A percentile compares a stretch with the other conserved stretches of the same genome.
phyloP scores from a whole-genome alignment of 108 stramenopile genomes.

The Cyclotella atomus region DNA sequence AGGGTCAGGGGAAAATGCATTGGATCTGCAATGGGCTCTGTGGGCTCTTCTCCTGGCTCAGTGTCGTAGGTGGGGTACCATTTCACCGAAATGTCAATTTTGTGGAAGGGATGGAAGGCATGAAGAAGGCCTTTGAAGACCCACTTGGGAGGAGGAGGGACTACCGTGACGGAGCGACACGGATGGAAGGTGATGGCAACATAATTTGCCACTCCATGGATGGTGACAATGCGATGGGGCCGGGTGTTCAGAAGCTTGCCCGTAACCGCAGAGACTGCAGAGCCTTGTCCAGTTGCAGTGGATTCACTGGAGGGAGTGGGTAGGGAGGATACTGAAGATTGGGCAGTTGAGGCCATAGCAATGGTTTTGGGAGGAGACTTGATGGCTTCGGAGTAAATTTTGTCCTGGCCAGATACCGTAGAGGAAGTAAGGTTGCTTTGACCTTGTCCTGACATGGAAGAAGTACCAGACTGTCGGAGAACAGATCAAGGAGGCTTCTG shows the following conservation, averaged over 20 bases:
- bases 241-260: not conserved
- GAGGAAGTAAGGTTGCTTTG: too few relatives aligned
- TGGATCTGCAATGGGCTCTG: not conserved
- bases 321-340: not conserved
- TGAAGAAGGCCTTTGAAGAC: too few relatives aligned
- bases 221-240: not conserved
- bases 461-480: not conserved
- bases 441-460: too few relatives aligned
- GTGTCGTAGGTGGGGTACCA: not conserved
- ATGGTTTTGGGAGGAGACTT: too few relatives aligned
- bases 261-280: too few relatives aligned
- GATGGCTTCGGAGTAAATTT: too few relatives aligned
- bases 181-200: not conserved
- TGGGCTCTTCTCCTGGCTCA: not conserved
- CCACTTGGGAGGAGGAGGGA: not conserved
- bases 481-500: not conserved
- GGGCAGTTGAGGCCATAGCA: not conserved
- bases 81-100: not conserved
- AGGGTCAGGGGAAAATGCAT: not conserved
- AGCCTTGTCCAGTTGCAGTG: not conserved
- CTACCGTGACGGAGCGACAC: not conserved
- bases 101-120: too few relatives aligned
- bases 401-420: too few relatives aligned
- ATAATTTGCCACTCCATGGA: not conserved
- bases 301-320: not conserved